phyloP scores from a whole-genome alignment of 2,329 filamentous ascomycete genomes.

The Aspergillus ruber region DNA sequence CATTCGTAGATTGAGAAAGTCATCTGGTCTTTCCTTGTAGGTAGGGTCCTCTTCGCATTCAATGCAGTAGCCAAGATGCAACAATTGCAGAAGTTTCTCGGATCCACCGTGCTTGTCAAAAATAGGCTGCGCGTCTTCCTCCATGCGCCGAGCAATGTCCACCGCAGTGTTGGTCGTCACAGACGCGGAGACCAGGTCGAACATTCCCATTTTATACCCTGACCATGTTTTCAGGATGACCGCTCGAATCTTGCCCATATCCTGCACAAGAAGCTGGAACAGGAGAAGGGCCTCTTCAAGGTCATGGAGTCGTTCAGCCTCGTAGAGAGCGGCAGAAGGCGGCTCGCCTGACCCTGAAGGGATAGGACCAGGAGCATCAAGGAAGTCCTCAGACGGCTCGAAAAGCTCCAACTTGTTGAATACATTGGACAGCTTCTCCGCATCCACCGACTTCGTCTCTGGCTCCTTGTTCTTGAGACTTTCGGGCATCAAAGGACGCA shows the following conservation, averaged over 20 bases:
- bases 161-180: slow-evolving; percentile 22
- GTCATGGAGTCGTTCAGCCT: slow-evolving; percentile 27
- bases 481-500: slow-evolving; percentile 3
- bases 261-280: slow-evolving; percentile 14
- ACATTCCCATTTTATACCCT: slow-evolving; percentile 10
- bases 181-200: slow-evolving; percentile 18
- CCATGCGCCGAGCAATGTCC: slow-evolving; percentile 17
- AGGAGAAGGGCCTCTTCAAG: slow-evolving; percentile 11
- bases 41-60: slow-evolving; percentile 4
- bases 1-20: slow-evolving; percentile 12
- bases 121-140: slow-evolving; percentile 13
- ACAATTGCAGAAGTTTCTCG: slow-evolving; percentile 4
- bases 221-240: slow-evolving; percentile 16
- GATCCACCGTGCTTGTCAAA: slow-evolving; percentile 10
- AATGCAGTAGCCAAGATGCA: slow-evolving; percentile 7
- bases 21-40: slow-evolving; percentile 4
- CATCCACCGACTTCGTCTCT: neutral
- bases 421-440: neutral
- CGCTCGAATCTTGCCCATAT: slow-evolving; percentile 13
- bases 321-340: slow-evolving; percentile 19
- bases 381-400: slow-evolving; percentile 21
- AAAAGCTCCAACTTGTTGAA: neutral
- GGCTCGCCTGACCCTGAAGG: slow-evolving; percentile 7
- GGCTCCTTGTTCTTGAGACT: neutral
- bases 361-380: slow-evolving; percentile 24